Evolutionary conservation across 306 rosid genomes (phyloP).

Genomic region (Sicyos baderoa): DNA sequence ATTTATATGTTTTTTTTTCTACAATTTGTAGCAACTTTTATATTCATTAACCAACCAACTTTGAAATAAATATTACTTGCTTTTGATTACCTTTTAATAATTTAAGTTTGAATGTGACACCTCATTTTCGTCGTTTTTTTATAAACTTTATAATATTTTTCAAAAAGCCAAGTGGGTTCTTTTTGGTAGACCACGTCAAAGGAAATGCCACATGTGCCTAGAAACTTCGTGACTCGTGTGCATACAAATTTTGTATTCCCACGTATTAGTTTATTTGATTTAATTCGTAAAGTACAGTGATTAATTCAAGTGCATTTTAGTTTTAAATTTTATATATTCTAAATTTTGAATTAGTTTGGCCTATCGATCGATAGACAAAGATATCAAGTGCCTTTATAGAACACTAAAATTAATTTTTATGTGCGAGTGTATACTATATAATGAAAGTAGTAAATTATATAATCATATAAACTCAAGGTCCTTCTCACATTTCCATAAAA

Average conservation of each 20-base stretch:
- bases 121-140: neutral
- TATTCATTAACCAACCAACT: neutral
- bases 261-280: neutral
- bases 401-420: no score
- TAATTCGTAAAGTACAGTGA: no score
- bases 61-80: neutral
- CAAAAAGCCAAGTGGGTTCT: conserved; percentile 12
- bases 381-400: no score
- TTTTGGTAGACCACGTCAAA: conserved; percentile 18
- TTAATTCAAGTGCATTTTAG: no score
- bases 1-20: neutral
- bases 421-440: no score
- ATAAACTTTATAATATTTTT: neutral
- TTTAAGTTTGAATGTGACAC: neutral
- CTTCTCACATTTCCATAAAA: no score
- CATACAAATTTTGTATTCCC: conserved; percentile 9
- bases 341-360: no score
- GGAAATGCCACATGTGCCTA: conserved; percentile 5
- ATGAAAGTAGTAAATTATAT: no score
- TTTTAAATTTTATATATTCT: no score
- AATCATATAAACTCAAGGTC: no score
- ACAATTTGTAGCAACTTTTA: neutral
- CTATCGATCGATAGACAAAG: no score
- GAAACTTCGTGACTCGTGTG: neutral
- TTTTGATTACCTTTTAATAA: neutral